Percentiles rank a stretch among this genome's conserved stretches.
Conservation (phyloP, 2,329 filamentous ascomycete genomes). For the Ampelomyces quisqualis region DNA sequence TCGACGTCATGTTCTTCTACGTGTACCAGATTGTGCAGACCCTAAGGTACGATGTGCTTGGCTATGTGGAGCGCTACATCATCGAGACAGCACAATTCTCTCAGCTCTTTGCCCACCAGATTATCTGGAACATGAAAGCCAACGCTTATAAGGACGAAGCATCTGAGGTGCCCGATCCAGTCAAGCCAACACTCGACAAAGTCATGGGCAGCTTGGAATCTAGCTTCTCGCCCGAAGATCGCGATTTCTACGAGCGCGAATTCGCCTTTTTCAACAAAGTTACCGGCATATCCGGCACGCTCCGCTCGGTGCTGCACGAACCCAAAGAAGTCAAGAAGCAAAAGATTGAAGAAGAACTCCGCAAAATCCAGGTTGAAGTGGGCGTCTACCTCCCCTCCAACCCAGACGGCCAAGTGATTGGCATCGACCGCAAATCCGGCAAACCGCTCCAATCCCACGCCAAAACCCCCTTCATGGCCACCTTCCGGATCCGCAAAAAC, state of each 20-base stretch:
- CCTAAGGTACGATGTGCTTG: constrained; percentile 85
- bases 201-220: constrained; percentile 82
- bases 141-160: constrained; percentile 98
- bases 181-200: constrained; percentile 90
- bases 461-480: constrained; percentile 98
- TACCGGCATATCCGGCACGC: constrained; percentile 89
- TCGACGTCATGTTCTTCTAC: constrained; percentile 99
- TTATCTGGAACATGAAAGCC: constrained; percentile 99
- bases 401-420: constrained; percentile 93
- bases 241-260: constrained; percentile 86
- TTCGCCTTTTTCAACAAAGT: constrained; percentile 99
- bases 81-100: constrained; percentile 96
- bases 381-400: constrained; percentile 97
- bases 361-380: constrained; percentile 95
- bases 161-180: constrained; percentile 79
- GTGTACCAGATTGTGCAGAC: constrained; percentile 97
- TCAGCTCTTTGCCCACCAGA: constrained; percentile 97
- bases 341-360: constrained; percentile 97
- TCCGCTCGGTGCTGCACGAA: constrained; percentile 88
- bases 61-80: constrained; percentile 95
- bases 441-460: constrained; percentile 97
- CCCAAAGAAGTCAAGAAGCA: constrained; percentile 97
- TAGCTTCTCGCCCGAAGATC: constrained; percentile 78
- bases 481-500: constrained; percentile 91
- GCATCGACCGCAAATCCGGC: constrained; percentile 95